These are phyloP conservation scores for Mycena capillaripes DNA, from an alignment of 768 basidiomycete genomes.

Conservation along the genomic window DNA sequence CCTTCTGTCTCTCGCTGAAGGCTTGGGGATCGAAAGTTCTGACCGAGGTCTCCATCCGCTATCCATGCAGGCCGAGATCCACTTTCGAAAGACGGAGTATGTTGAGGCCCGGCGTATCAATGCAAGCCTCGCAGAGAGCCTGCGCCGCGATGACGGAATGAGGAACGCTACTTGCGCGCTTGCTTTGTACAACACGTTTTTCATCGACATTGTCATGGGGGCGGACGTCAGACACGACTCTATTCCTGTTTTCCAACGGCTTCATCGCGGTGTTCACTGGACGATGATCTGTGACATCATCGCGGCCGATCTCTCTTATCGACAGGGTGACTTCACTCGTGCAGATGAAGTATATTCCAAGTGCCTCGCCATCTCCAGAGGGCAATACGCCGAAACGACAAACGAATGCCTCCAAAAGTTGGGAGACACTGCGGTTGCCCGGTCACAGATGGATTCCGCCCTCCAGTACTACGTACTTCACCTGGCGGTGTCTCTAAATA, in stretches of 20 bases:
- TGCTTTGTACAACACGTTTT: neutral
- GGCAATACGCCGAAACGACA: neutral
- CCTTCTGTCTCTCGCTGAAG: neutral
- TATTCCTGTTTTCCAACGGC: neutral
- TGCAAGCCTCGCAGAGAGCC: neutral
- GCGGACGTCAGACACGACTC: neutral
- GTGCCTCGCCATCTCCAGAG: too few relatives aligned
- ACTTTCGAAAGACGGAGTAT: conserved; percentile 3
- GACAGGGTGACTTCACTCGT: too few relatives aligned
- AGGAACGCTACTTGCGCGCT: neutral
- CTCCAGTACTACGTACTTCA: too few relatives aligned
- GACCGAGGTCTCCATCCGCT: neutral
- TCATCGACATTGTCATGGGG: neutral
- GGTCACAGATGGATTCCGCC: neutral
- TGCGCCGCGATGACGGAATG: neutral
- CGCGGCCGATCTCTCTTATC: too few relatives aligned
- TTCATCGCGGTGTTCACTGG: neutral
- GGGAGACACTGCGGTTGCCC: neutral
- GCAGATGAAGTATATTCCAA: too few relatives aligned
- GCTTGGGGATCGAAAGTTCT: neutral
- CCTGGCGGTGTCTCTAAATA: too few relatives aligned
- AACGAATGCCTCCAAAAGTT: conserved; percentile 14
- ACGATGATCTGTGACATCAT: neutral
- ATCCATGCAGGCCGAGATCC: neutral
- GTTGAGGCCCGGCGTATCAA: neutral